A percentile compares a stretch with the other conserved stretches of the same genome.
phyloP scores from a whole-genome alignment of 805 yeast genomes.

The Candida montana region DNA sequence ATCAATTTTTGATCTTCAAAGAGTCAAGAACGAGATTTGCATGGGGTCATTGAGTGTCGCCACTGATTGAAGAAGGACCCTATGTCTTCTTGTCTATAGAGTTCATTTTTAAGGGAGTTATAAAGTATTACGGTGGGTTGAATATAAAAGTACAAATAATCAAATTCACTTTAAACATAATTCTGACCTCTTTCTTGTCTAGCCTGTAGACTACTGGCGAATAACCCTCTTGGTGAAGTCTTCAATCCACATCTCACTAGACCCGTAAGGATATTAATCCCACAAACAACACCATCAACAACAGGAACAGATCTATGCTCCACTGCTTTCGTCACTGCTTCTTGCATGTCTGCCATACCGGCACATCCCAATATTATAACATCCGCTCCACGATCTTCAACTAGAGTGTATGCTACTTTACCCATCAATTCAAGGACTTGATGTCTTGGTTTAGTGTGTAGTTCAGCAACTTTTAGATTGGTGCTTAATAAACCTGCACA shows the following conservation, averaged over 20 bases:
- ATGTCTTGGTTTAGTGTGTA: constrained; percentile 27
- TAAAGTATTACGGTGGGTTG: too few species aligned
- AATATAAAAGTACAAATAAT: too few species aligned
- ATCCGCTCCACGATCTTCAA: constrained; percentile 27
- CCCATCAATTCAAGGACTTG: constrained; percentile 27
- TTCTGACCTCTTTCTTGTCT: constrained; percentile 20
- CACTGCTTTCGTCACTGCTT: constrained; percentile 22
- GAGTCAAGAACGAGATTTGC: too few species aligned
- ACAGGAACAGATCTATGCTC: constrained; percentile 18
- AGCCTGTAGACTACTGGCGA: constrained; percentile 18
- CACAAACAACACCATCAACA: constrained; percentile 26
- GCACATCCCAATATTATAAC: constrained; percentile 28
- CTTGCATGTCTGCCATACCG: constrained; percentile 28
- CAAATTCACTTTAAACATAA: constrained; percentile 9
- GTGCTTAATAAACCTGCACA: constrained; percentile 32
- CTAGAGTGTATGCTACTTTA: constrained; percentile 22
- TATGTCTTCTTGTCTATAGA: too few species aligned
- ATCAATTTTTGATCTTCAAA: too few species aligned
- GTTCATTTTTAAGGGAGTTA: too few species aligned
- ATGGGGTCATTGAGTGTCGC: too few species aligned
- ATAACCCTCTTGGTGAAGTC: constrained; percentile 27
- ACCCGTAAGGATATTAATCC: constrained; percentile 22
- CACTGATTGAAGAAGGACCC: too few species aligned
- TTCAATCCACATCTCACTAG: constrained; percentile 22
- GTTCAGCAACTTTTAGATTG: constrained; percentile 28